Percentiles rank a stretch among this genome's conserved stretches.
These are phyloP conservation scores for Digitaria exilis DNA, from an alignment of 202 grass and related monocot genomes.

Conservation along the genomic window DNA sequence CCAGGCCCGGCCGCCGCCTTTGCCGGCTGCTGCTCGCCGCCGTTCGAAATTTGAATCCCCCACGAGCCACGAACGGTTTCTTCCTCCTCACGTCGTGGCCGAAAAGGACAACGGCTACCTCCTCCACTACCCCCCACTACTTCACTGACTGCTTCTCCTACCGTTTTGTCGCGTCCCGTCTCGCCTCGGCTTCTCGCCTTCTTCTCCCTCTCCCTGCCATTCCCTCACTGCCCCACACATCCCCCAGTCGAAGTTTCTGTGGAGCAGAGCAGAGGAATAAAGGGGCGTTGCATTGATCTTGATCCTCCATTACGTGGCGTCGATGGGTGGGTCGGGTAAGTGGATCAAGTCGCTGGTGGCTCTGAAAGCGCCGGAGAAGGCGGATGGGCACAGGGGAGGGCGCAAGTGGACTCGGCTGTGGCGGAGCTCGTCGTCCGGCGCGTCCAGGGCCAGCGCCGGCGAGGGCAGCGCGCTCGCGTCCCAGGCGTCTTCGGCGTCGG, in stretches of 20 bases:
- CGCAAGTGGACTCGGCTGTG: slow-evolving; percentile 70
- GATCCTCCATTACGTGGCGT: background rate
- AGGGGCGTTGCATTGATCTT: background rate
- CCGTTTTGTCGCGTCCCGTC: slow-evolving; percentile 36
- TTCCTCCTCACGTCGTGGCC: slow-evolving; percentile 24
- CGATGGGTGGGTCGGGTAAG: slow-evolving; percentile 72
- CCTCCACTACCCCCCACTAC: slow-evolving; percentile 11
- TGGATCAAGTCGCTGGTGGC: slow-evolving; percentile 76
- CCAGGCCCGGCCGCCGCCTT: background rate
- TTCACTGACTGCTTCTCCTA: background rate
- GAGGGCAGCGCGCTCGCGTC: slow-evolving; percentile 31
- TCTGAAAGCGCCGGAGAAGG: slow-evolving; percentile 44
- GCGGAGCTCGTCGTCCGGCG: slow-evolving; percentile 44
- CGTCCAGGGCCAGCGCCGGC: slow-evolving; percentile 37
- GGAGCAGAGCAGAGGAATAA: background rate
- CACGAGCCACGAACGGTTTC: slow-evolving; percentile 10
- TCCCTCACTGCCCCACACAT: background rate
- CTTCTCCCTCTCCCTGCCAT: too few species aligned
- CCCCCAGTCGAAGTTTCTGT: slow-evolving; percentile 21
- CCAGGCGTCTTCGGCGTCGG: slow-evolving; percentile 38
- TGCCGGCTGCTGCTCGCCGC: slow-evolving; percentile 29
- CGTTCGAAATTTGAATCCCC: slow-evolving; percentile 62
- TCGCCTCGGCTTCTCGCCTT: background rate
- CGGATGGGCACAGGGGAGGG: slow-evolving; percentile 27
- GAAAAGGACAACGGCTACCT: slow-evolving; percentile 59